These are phyloP conservation scores for Tricharina praecox DNA, from an alignment of 495 filamentous ascomycete genomes.

Conservation along the genomic window DNA sequence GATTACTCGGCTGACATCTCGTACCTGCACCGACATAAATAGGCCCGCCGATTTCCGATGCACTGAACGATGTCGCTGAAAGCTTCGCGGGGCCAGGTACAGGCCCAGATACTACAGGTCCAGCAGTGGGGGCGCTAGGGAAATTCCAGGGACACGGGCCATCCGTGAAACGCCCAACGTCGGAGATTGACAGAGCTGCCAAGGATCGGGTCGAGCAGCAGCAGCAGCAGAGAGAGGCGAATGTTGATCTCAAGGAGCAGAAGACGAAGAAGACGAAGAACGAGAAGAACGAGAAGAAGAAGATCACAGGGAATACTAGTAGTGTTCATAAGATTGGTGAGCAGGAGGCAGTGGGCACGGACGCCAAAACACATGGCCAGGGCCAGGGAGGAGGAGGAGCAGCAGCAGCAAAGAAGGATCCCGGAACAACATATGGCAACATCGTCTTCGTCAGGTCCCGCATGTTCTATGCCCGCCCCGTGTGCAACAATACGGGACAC, in stretches of 20 bases:
- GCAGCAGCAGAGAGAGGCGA: neutral
- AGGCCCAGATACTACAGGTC: too few relatives aligned
- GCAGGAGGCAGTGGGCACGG: too few relatives aligned
- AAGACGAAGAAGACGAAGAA: too few relatives aligned
- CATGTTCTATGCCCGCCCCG: conserved; percentile 68
- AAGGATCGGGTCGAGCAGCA: neutral
- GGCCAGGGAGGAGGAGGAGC: neutral
- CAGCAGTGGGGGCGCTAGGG: neutral
- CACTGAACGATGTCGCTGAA: conserved; percentile 11
- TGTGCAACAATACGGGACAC: conserved; percentile 46
- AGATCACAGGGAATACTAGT: too few relatives aligned
- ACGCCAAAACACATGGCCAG: too few relatives aligned
- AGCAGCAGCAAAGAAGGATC: neutral
- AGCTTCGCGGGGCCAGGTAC: too few relatives aligned
- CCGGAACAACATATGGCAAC: conserved; percentile 34
- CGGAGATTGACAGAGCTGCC: conserved; percentile 18
- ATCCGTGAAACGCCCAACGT: conserved; percentile 24
- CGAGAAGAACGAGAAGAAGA: neutral
- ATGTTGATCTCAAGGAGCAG: too few relatives aligned
- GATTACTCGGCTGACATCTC: too few relatives aligned
- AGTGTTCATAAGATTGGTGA: too few relatives aligned
- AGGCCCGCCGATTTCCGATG: conserved; percentile 25
- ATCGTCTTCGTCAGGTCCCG: conserved; percentile 67
- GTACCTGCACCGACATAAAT: too few relatives aligned
- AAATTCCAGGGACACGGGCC: neutral